Evolutionary conservation across 208 protist genomes (phyloP).

Genomic region (Crithidia expoeki): DNA sequence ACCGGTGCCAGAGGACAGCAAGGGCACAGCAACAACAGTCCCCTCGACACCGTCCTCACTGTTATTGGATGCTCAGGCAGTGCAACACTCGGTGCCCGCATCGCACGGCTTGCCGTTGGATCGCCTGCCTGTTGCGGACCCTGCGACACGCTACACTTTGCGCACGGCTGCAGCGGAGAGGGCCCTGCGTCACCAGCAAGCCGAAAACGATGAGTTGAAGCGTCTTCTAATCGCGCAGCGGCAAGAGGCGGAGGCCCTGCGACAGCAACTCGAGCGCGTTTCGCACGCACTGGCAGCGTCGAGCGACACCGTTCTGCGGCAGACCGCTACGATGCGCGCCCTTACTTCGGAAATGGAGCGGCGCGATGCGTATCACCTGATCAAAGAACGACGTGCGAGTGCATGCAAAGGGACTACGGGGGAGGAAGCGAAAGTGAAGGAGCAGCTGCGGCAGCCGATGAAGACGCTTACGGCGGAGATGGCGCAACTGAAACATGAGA

Average conservation of each 20-base stretch:
- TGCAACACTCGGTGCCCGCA: neutral
- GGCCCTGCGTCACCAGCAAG: slow-evolving; percentile 45
- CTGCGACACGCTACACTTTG: slow-evolving; percentile 22
- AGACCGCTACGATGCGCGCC: slow-evolving; percentile 57
- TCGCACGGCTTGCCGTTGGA: slow-evolving; percentile 26
- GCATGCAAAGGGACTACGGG: neutral
- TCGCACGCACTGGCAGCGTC: slow-evolving; percentile 62
- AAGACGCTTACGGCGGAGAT: slow-evolving; percentile 14
- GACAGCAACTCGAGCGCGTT: slow-evolving; percentile 49
- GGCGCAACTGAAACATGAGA: slow-evolving; percentile 16
- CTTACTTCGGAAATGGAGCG: slow-evolving; percentile 54
- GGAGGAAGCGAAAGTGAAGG: neutral
- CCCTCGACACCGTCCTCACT: neutral
- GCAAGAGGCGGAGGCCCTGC: slow-evolving; percentile 37
- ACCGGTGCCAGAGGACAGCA: neutral
- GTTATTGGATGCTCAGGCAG: neutral
- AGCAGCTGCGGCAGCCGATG: neutral
- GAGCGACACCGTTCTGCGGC: slow-evolving; percentile 50
- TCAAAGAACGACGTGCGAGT: slow-evolving; percentile 37
- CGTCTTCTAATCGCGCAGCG: slow-evolving; percentile 30
- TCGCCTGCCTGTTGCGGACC: slow-evolving; percentile 13
- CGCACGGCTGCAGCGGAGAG: slow-evolving; percentile 50
- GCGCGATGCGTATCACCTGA: slow-evolving; percentile 58
- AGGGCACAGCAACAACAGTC: neutral
- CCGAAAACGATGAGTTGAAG: slow-evolving; percentile 63